A percentile compares a stretch with the other conserved stretches of the same genome.
These are phyloP conservation scores for Terana coerulea DNA, from an alignment of 768 basidiomycete genomes.

Conservation along the genomic window DNA sequence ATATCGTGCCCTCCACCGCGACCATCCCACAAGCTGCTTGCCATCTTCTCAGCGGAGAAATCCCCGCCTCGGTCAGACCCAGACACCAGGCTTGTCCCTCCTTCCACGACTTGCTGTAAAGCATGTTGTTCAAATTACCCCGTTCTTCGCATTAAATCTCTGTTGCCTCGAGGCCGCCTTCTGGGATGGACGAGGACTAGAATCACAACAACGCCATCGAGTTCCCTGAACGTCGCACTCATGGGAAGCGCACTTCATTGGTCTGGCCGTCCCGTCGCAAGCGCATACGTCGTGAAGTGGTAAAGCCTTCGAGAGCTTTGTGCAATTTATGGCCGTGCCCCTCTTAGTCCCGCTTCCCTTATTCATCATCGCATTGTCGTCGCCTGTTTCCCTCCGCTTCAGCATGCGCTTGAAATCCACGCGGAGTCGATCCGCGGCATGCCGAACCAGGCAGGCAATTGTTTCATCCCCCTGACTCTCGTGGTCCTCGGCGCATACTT, in stretches of 20 bases:
- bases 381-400: slow-evolving; percentile 72
- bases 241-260: slow-evolving; percentile 20
- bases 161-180: slow-evolving; percentile 8
- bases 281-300: slow-evolving; percentile 23
- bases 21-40: slow-evolving; percentile 11
- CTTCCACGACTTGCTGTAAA: slow-evolving; percentile 55
- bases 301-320: slow-evolving; percentile 38
- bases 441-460: slow-evolving; percentile 62
- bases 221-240: slow-evolving; percentile 13
- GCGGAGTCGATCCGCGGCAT: slow-evolving; percentile 67
- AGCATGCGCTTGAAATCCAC: slow-evolving; percentile 62
- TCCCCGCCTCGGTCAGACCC: background rate
- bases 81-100: slow-evolving; percentile 49
- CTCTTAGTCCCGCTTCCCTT: slow-evolving; percentile 77
- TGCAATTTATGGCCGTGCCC: slow-evolving; percentile 85
- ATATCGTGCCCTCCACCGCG: slow-evolving; percentile 9
- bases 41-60: slow-evolving; percentile 16
- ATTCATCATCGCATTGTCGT: too few relatives aligned
- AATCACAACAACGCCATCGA: slow-evolving; percentile 19
- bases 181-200: slow-evolving; percentile 20
- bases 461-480: slow-evolving; percentile 84
- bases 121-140: background rate
- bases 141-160: background rate
- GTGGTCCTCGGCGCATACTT: slow-evolving; percentile 95
- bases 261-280: slow-evolving; percentile 24